phyloP scores from a whole-genome alignment of 148 eudicot species.

The Vaccinium myrtillus region DNA sequence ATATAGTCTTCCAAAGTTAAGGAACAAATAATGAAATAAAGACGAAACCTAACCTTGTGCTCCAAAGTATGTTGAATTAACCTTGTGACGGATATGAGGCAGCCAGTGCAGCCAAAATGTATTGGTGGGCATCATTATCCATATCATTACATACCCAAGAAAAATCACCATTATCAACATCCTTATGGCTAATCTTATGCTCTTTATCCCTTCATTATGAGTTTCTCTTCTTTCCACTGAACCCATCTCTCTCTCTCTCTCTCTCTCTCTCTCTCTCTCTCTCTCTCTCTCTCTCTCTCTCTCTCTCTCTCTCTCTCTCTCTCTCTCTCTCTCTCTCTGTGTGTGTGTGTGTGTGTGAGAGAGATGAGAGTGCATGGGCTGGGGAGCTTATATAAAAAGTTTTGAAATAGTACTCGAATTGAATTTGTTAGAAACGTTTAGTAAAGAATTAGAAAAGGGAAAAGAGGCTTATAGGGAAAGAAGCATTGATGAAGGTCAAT shows the following conservation, averaged over 20 bases:
- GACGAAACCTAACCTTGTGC: conserved; percentile 44
- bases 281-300: neutral
- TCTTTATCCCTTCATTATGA: conserved; percentile 11
- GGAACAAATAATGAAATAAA: neutral
- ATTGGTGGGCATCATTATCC: conserved; percentile 74
- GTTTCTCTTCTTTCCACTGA: neutral
- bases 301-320: too few species aligned
- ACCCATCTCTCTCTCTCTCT: neutral
- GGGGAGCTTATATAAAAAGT: neutral
- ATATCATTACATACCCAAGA: conserved; percentile 58
- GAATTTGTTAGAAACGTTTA: neutral
- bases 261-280: neutral
- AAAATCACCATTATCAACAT: conserved; percentile 35
- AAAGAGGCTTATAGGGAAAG: neutral
- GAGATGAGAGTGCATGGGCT: neutral
- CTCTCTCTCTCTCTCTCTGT: too few species aligned
- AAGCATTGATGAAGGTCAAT: neutral
- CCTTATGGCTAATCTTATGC: conserved; percentile 17
- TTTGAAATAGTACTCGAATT: neutral
- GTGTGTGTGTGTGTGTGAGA: too few species aligned
- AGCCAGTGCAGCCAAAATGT: conserved; percentile 54
- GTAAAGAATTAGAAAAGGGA: neutral
- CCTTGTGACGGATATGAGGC: conserved; percentile 32
- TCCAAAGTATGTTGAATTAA: conserved; percentile 53
- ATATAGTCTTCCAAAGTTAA: neutral